Evolutionary conservation across 2,329 filamentous ascomycete species (phyloP).

Genomic region (Orbilia quercus): DNA sequence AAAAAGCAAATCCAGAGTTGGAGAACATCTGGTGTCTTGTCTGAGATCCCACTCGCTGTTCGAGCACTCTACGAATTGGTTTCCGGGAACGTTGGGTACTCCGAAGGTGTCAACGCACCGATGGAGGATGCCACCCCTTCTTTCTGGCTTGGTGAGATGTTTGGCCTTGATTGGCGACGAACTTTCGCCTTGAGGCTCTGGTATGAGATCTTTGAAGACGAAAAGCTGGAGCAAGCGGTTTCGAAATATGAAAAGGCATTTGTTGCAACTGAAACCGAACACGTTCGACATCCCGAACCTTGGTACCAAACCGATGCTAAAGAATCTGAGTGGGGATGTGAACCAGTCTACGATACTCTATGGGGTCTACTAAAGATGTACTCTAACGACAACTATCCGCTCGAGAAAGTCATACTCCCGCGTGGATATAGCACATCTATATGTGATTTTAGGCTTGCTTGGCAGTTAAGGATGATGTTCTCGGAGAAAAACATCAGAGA

Average conservation of each 20-base stretch:
- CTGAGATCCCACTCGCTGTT: slow-evolving; percentile 85
- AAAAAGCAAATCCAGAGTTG: slow-evolving; percentile 83
- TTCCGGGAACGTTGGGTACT: slow-evolving; percentile 85
- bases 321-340: slow-evolving; percentile 75
- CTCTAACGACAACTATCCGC: slow-evolving; percentile 68
- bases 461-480: slow-evolving; percentile 73
- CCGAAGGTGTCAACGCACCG: slow-evolving; percentile 79
- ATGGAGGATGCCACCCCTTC: slow-evolving; percentile 82
- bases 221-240: slow-evolving; percentile 79
- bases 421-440: slow-evolving; percentile 51
- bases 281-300: slow-evolving; percentile 73
- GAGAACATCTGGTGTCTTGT: slow-evolving; percentile 82
- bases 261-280: slow-evolving; percentile 67
- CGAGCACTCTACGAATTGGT: slow-evolving; percentile 90
- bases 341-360: slow-evolving; percentile 74
- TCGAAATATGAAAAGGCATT: slow-evolving; percentile 79
- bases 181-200: slow-evolving; percentile 90
- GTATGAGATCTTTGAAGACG: slow-evolving; percentile 79
- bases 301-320: slow-evolving; percentile 70
- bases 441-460: slow-evolving; percentile 64
- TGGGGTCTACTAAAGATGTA: slow-evolving; percentile 89
- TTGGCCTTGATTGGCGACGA: slow-evolving; percentile 90
- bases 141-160: slow-evolving; percentile 84
- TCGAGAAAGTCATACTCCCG: slow-evolving; percentile 60
- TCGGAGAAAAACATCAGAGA: slow-evolving; percentile 57